Conservation (phyloP, 352 stramenopile species). For the Phytophthora sp. region DNA sequence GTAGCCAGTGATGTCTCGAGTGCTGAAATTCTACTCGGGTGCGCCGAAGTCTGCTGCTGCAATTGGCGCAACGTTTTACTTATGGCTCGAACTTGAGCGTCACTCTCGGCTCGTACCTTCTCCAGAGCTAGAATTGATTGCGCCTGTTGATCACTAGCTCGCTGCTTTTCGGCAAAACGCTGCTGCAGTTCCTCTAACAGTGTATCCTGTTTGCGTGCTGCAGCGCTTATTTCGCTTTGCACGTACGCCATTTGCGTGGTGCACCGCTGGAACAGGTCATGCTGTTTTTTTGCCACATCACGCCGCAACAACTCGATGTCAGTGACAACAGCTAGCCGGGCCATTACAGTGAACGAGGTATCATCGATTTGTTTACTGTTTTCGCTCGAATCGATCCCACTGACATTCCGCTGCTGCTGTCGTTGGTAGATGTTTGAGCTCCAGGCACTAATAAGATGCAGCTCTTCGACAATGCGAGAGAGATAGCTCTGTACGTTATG, state of each 20-base stretch:
- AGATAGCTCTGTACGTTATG: slow-evolving; percentile 52
- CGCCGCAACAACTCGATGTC: slow-evolving; percentile 27
- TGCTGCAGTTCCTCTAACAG: slow-evolving; percentile 34
- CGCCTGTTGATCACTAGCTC: slow-evolving; percentile 34
- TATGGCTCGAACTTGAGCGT: slow-evolving; percentile 16
- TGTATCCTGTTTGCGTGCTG: slow-evolving; percentile 22
- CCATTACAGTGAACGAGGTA: slow-evolving; percentile 14
- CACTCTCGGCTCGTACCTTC: slow-evolving; percentile 25
- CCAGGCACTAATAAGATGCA: slow-evolving; percentile 57
- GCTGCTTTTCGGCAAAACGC: slow-evolving; percentile 41
- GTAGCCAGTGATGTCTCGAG: slow-evolving; percentile 28
- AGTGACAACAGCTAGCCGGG: slow-evolving; percentile 25
- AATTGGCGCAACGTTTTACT: slow-evolving; percentile 28
- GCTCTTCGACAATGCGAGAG: slow-evolving; percentile 57
- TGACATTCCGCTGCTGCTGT: slow-evolving; percentile 7
- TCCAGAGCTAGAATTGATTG: slow-evolving; percentile 23
- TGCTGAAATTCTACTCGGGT: slow-evolving; percentile 23
- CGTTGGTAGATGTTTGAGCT: slow-evolving; percentile 20
- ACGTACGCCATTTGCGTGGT: slow-evolving; percentile 37
- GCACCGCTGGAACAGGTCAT: slow-evolving; percentile 49
- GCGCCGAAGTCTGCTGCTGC: slow-evolving; percentile 27
- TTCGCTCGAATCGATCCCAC: background rate
- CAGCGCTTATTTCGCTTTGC: slow-evolving; percentile 29
- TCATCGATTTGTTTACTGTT: slow-evolving; percentile 1
- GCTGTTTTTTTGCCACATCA: slow-evolving; percentile 41